phyloP scores from a whole-genome alignment of 495 filamentous ascomycete species.

The Neurospora africana region DNA sequence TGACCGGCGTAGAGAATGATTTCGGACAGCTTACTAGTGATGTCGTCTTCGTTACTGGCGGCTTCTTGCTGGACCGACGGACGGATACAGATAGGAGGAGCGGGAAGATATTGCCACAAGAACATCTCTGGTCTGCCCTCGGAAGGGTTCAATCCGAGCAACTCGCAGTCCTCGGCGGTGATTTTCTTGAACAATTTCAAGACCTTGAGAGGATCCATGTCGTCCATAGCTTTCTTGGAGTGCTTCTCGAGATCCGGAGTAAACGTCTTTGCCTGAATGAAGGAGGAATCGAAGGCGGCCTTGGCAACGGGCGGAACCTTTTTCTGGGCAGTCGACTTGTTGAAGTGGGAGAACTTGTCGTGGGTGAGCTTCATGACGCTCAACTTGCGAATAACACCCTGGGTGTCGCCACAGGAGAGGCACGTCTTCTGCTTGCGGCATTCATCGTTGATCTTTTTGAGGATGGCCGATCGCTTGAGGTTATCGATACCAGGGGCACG shows the following conservation, averaged over 20 bases:
- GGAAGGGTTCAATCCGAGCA: conserved; percentile 75
- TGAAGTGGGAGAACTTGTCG: conserved; percentile 80
- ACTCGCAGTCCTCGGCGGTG: conserved; percentile 74
- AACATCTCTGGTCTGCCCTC: conserved; percentile 94
- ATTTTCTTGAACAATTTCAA: conserved; percentile 86
- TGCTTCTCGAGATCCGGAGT: conserved; percentile 83
- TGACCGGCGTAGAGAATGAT: conserved; percentile 82
- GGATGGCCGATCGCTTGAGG: conserved; percentile 62
- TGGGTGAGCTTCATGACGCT: conserved; percentile 86
- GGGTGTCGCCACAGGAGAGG: conserved; percentile 62
- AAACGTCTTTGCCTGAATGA: conserved; percentile 59
- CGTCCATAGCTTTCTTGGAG: conserved; percentile 81
- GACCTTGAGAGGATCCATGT: conserved; percentile 81
- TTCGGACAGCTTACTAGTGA: conserved; percentile 88
- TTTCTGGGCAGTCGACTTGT: conserved; percentile 70
- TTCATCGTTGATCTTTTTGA: conserved; percentile 77
- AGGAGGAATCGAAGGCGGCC: conserved; percentile 71
- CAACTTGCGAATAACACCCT: conserved; percentile 82
- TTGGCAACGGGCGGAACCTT: conserved; percentile 74
- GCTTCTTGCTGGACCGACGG: conserved; percentile 86
- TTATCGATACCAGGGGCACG: conserved; percentile 79
- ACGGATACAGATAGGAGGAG: conserved; percentile 84
- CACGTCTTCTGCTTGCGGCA: conserved; percentile 78
- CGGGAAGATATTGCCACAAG: conserved; percentile 92
- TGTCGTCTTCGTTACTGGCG: conserved; percentile 89